Base-by-base conservation (phyloP, 805 yeast species). In the Lachancea lanzarotensis region DNA sequence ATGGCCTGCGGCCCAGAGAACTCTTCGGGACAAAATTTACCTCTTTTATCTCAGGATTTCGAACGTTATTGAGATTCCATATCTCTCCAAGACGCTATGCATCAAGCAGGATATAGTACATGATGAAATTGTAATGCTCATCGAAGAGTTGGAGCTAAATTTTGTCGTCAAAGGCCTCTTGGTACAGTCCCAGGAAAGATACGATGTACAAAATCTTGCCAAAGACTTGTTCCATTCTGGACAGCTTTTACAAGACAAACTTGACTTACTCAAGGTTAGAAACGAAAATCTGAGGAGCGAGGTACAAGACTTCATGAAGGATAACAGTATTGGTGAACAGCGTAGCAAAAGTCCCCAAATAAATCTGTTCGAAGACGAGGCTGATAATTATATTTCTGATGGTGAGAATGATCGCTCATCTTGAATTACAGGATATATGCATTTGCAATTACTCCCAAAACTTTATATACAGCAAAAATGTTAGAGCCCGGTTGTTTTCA, bases 41-140 rank as follows among this genome's bases (percentile, higher is more conserved):
- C 53, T 54, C 26, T 59, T 62, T 37, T 61, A 62, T 45, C 36
- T 62, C 42, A 49, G 59, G 30, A 49, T 62, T 3, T 53, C 65
- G 2, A 49, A 48, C 20, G 46, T 40, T 27, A 40, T 62, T 13
- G 49, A 47, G 18, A 45, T 60, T 8, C 42, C 54, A 26, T 62
- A 62, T 45, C 39, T 62, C 10, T 53, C 66, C 2, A 46, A 51
- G 8, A 53, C 52, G 1, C 39, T 60, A 15, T 51, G 52, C 8
- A 51, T 61, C 20, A 50, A 52, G 9, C 45, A 48, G 18, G 30
- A 32, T 1, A 35, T 45, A 10, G 53, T 61, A 0, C 45, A 35
- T 26, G 27, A 48, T n/a, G 63, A 61, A 40, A 18, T 59, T 3
- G 25, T 35, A 0, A 20, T 32, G n/a, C 40, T 62, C 2, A 51